These are phyloP conservation scores for Papiliotrema nemorosa DNA, from an alignment of 1,284 basidiomycete species.

Conservation along the genomic window DNA sequence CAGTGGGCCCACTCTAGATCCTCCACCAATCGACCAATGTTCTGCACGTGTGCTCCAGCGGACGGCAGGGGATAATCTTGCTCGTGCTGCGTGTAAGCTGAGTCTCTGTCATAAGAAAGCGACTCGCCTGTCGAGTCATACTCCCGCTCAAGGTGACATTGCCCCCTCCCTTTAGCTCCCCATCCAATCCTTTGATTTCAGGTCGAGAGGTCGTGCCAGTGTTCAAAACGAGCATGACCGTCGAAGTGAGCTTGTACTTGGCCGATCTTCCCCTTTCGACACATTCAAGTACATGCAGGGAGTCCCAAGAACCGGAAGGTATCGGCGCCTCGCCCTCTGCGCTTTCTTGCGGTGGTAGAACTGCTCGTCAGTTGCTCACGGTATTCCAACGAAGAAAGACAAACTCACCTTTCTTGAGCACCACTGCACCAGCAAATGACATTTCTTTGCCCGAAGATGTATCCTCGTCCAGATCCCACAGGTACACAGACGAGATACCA, in stretches of 20 bases:
- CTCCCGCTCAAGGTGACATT: constrained; percentile 86
- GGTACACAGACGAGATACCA: constrained; percentile 93
- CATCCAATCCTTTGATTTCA: constrained; percentile 31
- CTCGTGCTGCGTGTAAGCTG: constrained; percentile 62
- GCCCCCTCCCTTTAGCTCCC: constrained; percentile 57
- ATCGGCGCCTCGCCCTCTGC: constrained; percentile 1
- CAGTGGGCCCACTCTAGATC: constrained; percentile 71
- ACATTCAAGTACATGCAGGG: constrained; percentile 96
- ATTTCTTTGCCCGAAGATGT: constrained; percentile 36
- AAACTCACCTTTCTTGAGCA: constrained; percentile 87
- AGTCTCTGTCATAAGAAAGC: neutral
- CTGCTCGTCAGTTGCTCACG: constrained; percentile 34
- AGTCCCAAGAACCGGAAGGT: constrained; percentile 73
- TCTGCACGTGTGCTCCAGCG: constrained; percentile 77
- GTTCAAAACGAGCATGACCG: constrained; percentile 91
- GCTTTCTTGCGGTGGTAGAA: constrained; percentile 5
- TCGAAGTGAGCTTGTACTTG: constrained; percentile 95
- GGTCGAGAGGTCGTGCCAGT: constrained; percentile 54
- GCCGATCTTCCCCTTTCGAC: constrained; percentile 83
- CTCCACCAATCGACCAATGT: constrained; percentile 91
- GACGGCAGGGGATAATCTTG: constrained; percentile 77
- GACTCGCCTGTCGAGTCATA: constrained; percentile 84
- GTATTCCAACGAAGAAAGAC: neutral
- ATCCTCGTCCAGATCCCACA: constrained; percentile 97
- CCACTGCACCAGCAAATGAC: constrained; percentile 86